Evolutionary conservation across 371 early-diverging fungal species (phyloP).

Genomic region (Lichtheimia ornata): DNA sequence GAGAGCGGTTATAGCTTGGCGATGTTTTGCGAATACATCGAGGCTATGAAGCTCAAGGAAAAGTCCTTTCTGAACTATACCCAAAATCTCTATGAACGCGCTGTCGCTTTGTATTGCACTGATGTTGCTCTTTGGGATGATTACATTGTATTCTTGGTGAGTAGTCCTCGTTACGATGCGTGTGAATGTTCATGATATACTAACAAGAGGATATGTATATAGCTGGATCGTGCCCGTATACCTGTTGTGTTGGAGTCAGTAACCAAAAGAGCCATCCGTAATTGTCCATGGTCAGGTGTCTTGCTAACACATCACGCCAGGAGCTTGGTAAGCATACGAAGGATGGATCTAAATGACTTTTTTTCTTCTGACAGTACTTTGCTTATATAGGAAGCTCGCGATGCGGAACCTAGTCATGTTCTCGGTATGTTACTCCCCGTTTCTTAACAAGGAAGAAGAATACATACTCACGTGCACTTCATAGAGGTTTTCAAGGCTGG

Average conservation of each 20-base stretch:
- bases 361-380: neutral
- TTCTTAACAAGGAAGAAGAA: neutral
- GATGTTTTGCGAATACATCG: constrained; percentile 50
- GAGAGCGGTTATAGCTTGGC: constrained; percentile 33
- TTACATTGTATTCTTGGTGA: constrained; percentile 63
- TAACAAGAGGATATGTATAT: neutral
- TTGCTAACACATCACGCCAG: constrained; percentile 57
- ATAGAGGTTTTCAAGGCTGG: constrained; percentile 43
- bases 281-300: constrained; percentile 72
- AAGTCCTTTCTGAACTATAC: constrained; percentile 33
- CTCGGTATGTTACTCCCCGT: constrained; percentile 1
- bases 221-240: constrained; percentile 37
- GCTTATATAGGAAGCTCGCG: neutral
- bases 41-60: constrained; percentile 35
- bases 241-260: constrained; percentile 22
- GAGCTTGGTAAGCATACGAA: constrained; percentile 16
- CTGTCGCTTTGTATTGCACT: constrained; percentile 54
- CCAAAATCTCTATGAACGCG: constrained; percentile 66
- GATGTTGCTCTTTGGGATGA: constrained; percentile 69
- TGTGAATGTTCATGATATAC: no score
- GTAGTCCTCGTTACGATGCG: neutral
- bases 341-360: neutral
- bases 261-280: constrained; percentile 59
- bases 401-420: neutral
- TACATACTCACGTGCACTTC: neutral